phyloP scores from a whole-genome alignment of 768 basidiomycete genomes.

The Pleurotus salmoneostramineus region DNA sequence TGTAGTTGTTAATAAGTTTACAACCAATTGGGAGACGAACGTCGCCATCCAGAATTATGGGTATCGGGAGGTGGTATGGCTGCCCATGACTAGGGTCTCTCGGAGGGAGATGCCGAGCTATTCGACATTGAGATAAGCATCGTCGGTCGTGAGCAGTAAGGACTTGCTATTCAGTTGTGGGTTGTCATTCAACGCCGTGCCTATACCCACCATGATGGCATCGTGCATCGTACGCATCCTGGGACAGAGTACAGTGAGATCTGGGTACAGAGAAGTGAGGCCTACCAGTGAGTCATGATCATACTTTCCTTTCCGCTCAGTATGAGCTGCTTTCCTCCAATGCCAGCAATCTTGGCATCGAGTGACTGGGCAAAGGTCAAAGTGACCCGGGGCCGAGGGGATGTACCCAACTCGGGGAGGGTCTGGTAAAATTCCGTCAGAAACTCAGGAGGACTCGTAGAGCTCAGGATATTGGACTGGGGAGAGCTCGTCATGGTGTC shows the following conservation, averaged over 20 bases:
- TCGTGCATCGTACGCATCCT: constrained; percentile 95
- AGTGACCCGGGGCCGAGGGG: constrained; percentile 59
- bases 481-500: not conserved
- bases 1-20: constrained; percentile 68
- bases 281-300: constrained; percentile 90
- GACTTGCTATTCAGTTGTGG: constrained; percentile 88
- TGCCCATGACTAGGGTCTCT: constrained; percentile 21
- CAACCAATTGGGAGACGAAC: constrained; percentile 64
- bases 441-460: constrained; percentile 18
- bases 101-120: constrained; percentile 57
- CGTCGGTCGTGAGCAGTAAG: not conserved
- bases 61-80: constrained; percentile 59
- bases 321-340: constrained; percentile 65
- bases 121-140: not conserved
- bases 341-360: constrained; percentile 85
- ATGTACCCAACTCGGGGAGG: constrained; percentile 12
- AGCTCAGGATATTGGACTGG: not conserved
- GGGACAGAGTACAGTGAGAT: not conserved
- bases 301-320: constrained; percentile 86
- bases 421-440: constrained; percentile 19
- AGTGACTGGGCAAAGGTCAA: constrained; percentile 84
- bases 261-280: not conserved
- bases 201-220: constrained; percentile 87
- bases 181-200: constrained; percentile 87
- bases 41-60: constrained; percentile 77